These are phyloP conservation scores for Microbotryomycetes sp. DNA, from an alignment of 1,284 basidiomycete species.

Conservation along the genomic window DNA sequence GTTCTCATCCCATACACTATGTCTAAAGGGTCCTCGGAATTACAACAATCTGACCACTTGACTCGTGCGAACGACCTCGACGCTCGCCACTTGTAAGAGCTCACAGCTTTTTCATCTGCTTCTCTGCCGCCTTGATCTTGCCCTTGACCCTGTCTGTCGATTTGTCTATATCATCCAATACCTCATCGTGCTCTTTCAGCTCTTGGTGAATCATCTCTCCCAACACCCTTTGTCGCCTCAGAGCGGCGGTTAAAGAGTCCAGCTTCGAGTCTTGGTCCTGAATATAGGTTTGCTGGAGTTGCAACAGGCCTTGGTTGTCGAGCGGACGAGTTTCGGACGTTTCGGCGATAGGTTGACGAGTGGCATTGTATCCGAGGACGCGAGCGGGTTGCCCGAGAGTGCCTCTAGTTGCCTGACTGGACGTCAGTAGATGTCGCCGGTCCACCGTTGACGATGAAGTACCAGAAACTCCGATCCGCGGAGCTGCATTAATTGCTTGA, in stretches of 20 bases:
- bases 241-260: slow-evolving; percentile 65
- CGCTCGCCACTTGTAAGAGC: no score
- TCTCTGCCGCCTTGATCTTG: slow-evolving; percentile 70
- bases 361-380: slow-evolving; percentile 10
- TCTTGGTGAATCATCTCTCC: slow-evolving; percentile 82
- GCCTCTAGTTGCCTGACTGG: neutral
- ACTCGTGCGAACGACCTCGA: neutral
- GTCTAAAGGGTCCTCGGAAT: no score
- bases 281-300: slow-evolving; percentile 72
- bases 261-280: slow-evolving; percentile 77
- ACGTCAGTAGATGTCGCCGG: neutral
- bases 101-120: slow-evolving; percentile 62
- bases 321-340: slow-evolving; percentile 77
- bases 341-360: slow-evolving; percentile 52
- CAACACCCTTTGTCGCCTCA: slow-evolving; percentile 77
- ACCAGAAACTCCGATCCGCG: slow-evolving; percentile 3
- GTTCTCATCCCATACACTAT: no score
- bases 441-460: neutral
- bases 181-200: slow-evolving; percentile 73
- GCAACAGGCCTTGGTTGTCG: slow-evolving; percentile 70
- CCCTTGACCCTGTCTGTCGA: slow-evolving; percentile 66
- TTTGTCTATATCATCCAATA: slow-evolving; percentile 67
- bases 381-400: slow-evolving; percentile 12
- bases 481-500: slow-evolving; percentile 9
- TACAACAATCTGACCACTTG: neutral